These are phyloP conservation scores for Plasmodium berghei DNA, from an alignment of 169 alveolate genomes.

Conservation along the genomic window DNA sequence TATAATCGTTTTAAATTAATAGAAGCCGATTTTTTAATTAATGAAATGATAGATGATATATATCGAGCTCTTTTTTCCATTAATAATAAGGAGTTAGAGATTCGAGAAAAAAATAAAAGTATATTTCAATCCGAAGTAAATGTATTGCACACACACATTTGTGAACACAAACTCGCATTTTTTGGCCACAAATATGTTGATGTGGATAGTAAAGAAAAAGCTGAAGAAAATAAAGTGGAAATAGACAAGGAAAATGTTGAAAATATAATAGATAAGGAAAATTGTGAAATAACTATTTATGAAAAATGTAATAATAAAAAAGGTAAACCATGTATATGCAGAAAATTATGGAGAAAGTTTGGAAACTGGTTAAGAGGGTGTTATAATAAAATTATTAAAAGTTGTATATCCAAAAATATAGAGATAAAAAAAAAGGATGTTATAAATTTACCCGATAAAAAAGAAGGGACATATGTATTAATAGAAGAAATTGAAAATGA, in stretches of 20 bases:
- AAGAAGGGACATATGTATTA: neutral
- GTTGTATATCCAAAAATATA: no score
- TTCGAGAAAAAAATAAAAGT: neutral
- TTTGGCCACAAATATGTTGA: neutral
- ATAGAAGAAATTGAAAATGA: neutral
- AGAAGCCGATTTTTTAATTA: neutral
- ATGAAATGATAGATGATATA: slow-evolving; percentile 14
- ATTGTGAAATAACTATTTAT: neutral
- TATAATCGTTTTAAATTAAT: slow-evolving; percentile 32
- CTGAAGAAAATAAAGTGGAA: neutral
- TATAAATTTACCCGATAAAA: neutral
- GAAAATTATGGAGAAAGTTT: neutral
- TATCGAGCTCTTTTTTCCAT: slow-evolving; percentile 29
- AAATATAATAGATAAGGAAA: neutral
- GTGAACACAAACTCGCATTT: slow-evolving; percentile 3
- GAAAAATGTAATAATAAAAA: neutral
- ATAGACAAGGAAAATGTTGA: neutral
- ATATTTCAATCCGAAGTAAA: neutral
- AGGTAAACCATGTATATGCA: neutral
- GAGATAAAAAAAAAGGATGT: no score
- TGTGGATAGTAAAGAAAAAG: neutral
- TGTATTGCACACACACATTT: slow-evolving; percentile 15
- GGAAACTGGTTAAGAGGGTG: no score
- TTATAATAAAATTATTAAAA: no score
- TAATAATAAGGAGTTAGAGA: neutral